Percentiles rank a stretch among this genome's conserved stretches.
These are phyloP conservation scores for Guadua angustifolia DNA, from an alignment of 176 grass and related monocot genomes.

Conservation along the genomic window DNA sequence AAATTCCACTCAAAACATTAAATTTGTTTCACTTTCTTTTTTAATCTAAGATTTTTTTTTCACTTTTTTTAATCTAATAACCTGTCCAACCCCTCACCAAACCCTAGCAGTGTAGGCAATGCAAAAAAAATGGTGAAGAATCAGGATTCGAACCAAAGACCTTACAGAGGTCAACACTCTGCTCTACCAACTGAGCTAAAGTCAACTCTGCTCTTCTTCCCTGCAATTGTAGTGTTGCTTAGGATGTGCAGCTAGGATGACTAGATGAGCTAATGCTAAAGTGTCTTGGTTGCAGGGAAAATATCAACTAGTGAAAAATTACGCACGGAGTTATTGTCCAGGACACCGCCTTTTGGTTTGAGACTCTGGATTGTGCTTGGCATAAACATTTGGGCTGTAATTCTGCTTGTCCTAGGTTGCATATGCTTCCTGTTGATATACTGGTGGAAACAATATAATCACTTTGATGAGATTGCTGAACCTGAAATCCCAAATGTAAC, in stretches of 20 bases:
- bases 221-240: not conserved
- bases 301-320: constrained; percentile 54
- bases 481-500: constrained; percentile 64
- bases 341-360: constrained; percentile 67
- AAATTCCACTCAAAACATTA: no score
- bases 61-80: no score
- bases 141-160: no score
- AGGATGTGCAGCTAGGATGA: not conserved
- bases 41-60: no score
- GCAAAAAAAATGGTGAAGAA: no score
- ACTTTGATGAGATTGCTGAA: constrained; percentile 49
- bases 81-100: no score
- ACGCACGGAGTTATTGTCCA: constrained; percentile 53
- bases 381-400: constrained; percentile 55
- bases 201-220: no score
- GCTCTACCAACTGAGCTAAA: no score
- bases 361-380: constrained; percentile 76
- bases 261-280: constrained; percentile 19
- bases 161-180: no score
- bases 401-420: constrained; percentile 61
- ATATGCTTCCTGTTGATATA: constrained; percentile 62
- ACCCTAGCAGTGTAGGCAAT: no score
- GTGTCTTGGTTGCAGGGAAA: constrained; percentile 29
- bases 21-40: no score
- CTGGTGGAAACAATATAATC: constrained; percentile 48